Percentiles rank a stretch among this genome's conserved stretches.
These are phyloP conservation scores for Picea glauca DNA, from an alignment of 75 land plant genomes.

Conservation along the genomic window DNA sequence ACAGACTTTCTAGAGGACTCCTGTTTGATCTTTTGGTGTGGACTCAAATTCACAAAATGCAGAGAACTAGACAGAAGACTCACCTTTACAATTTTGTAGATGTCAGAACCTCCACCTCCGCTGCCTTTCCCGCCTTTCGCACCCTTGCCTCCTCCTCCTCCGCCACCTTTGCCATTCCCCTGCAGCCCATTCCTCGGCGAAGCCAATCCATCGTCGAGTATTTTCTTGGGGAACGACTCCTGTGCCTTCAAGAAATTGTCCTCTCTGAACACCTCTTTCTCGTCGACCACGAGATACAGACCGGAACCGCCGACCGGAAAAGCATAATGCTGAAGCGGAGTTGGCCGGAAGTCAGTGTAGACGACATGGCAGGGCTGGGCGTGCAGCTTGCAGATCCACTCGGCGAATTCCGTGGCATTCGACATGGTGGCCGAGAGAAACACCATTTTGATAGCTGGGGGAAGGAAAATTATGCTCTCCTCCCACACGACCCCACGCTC, in stretches of 20 bases:
- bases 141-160: constrained; percentile 30
- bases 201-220: constrained; percentile 14
- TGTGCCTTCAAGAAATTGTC: constrained; percentile 50
- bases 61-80: neutral
- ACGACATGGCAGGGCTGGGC: constrained; percentile 62
- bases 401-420: constrained; percentile 62
- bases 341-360: constrained; percentile 58
- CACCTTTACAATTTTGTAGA: constrained; percentile 62
- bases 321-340: constrained; percentile 50
- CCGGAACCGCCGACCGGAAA: constrained; percentile 55
- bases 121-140: constrained; percentile 47
- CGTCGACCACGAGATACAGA: constrained; percentile 54
- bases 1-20: no score
- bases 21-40: no score
- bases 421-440: constrained; percentile 64
- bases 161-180: constrained; percentile 18
- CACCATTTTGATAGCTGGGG: constrained; percentile 61
- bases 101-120: constrained; percentile 37
- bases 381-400: constrained; percentile 59
- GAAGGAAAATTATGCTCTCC: constrained; percentile 55
- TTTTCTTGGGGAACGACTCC: constrained; percentile 44
- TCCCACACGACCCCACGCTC: constrained; percentile 67
- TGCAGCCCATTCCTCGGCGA: constrained; percentile 17
- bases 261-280: constrained; percentile 59
- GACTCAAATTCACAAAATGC: no score